Evolutionary conservation across 1,284 basidiomycete species (phyloP).

Genomic region (Pulveroboletus sp.): DNA sequence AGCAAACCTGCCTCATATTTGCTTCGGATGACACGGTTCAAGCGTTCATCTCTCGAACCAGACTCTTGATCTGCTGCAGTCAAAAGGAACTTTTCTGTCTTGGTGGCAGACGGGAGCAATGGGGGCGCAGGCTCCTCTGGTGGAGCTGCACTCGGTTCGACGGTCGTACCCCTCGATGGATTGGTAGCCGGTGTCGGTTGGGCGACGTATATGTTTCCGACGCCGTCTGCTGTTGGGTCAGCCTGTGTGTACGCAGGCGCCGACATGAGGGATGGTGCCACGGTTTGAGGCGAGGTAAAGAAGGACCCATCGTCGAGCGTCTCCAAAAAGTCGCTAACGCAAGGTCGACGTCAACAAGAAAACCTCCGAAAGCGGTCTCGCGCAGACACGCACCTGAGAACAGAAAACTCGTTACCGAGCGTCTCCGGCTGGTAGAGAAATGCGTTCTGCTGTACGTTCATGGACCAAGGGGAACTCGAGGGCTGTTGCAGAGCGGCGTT

Average conservation of each 20-base stretch:
- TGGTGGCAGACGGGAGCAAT: conserved; percentile 68
- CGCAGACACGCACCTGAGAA: conserved; percentile 63
- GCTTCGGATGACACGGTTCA: conserved; percentile 91
- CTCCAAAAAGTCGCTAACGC: conserved; percentile 74
- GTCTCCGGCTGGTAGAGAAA: conserved; percentile 70
- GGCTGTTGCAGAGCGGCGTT: conserved; percentile 34
- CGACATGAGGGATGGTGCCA: conserved; percentile 51
- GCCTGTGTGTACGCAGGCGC: conserved; percentile 45
- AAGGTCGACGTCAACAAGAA: not conserved
- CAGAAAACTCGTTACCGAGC: conserved; percentile 78
- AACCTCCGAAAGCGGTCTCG: not conserved
- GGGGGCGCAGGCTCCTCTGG: conserved; percentile 33
- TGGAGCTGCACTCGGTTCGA: conserved; percentile 20
- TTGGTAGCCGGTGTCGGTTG: conserved; percentile 24
- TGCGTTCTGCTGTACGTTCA: conserved; percentile 46
- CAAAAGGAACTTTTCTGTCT: conserved; percentile 87
- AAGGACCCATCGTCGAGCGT: conserved; percentile 74
- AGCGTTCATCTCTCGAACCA: conserved; percentile 86
- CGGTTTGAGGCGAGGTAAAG: conserved; percentile 56
- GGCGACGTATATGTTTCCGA: conserved; percentile 17
- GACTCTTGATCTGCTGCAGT: conserved; percentile 95
- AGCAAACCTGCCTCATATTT: conserved; percentile 96
- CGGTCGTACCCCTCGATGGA: conserved; percentile 12
- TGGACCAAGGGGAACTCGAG: conserved; percentile 53
- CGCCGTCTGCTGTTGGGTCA: conserved; percentile 11